A percentile compares a stretch with the other conserved stretches of the same genome.
Conservation (phyloP, 805 yeast genomes). For the Saccharomycopsis fermentans region DNA sequence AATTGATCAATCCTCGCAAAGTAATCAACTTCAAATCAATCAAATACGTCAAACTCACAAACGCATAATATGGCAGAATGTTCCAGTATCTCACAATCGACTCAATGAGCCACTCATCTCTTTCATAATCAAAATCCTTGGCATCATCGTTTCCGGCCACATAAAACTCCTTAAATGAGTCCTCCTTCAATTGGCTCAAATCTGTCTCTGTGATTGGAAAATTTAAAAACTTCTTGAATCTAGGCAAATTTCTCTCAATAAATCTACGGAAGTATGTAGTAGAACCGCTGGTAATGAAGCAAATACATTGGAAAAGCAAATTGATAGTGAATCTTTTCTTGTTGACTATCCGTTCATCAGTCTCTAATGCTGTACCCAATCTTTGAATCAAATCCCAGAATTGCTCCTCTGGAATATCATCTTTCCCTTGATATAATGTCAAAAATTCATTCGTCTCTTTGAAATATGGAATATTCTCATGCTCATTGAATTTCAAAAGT, state of each 20-base stretch:
- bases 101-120: conserved; percentile 35
- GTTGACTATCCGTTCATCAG: conserved; percentile 20
- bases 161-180: conserved; percentile 20
- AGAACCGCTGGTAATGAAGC: conserved; percentile 82
- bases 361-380: conserved; percentile 23
- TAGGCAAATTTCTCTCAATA: conserved; percentile 30
- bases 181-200: conserved; percentile 19
- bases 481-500: conserved; percentile 20
- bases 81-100: conserved; percentile 58
- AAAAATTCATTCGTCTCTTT: conserved; percentile 28
- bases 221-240: conserved; percentile 21
- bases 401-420: conserved; percentile 22
- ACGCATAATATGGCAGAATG: conserved; percentile 29
- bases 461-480: conserved; percentile 26
- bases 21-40: conserved; percentile 35
- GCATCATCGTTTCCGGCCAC: not conserved
- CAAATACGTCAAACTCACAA: conserved; percentile 44
- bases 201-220: conserved; percentile 16
- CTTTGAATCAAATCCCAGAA: conserved; percentile 26
- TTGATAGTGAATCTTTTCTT: conserved; percentile 42
- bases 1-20: conserved; percentile 32
- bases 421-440: conserved; percentile 5
- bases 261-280: conserved; percentile 63
- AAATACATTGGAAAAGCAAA: conserved; percentile 57
- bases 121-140: conserved; percentile 22